These are phyloP conservation scores for Intubia oerlemansii DNA, from an alignment of 2,329 filamentous ascomycete species.

Conservation along the genomic window DNA sequence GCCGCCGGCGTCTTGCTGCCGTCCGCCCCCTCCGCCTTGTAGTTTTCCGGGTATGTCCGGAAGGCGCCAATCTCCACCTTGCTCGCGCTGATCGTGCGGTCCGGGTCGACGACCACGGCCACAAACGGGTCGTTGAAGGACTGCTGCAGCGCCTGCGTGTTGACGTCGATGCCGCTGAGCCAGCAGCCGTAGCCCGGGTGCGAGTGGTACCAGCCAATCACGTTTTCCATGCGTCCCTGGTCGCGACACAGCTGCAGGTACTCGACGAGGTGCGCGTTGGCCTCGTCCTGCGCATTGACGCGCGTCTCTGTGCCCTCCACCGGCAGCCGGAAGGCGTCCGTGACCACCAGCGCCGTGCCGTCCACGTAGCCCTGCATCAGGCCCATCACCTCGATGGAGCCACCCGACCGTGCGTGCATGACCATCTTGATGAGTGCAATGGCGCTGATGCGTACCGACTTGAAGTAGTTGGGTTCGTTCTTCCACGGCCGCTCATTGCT, in stretches of 20 bases:
- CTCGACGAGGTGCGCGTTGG: conserved; percentile 89
- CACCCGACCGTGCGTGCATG: conserved; percentile 94
- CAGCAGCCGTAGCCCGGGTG: conserved; percentile 97
- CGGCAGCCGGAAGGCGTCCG: conserved; percentile 79
- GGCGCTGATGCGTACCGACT: conserved; percentile 78
- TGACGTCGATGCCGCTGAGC: conserved; percentile 89
- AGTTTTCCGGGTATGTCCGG: conserved; percentile 62
- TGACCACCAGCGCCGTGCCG: conserved; percentile 71
- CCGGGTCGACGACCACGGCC: conserved; percentile 88
- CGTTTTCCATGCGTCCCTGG: conserved; percentile 66
- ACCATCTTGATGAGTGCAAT: conserved; percentile 96
- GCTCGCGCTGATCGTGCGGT: conserved; percentile 81
- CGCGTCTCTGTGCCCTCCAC: conserved; percentile 97
- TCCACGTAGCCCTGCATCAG: conserved; percentile 92
- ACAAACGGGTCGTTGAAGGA: conserved; percentile 75
- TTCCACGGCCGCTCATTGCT: conserved; percentile 51
- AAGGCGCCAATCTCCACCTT: conserved; percentile 97
- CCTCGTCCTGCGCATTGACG: conserved; percentile 88
- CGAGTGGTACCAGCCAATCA: conserved; percentile 94
- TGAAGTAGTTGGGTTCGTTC: conserved; percentile 69
- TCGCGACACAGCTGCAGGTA: conserved; percentile 61
- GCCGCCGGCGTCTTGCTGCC: conserved; percentile 14
- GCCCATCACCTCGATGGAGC: conserved; percentile 87
- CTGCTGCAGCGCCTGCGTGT: conserved; percentile 73
- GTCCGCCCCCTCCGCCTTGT: conserved; percentile 25